These are phyloP conservation scores for Pilaira anomala DNA, from an alignment of 192 early-diverging fungal genomes.

Conservation along the genomic window DNA sequence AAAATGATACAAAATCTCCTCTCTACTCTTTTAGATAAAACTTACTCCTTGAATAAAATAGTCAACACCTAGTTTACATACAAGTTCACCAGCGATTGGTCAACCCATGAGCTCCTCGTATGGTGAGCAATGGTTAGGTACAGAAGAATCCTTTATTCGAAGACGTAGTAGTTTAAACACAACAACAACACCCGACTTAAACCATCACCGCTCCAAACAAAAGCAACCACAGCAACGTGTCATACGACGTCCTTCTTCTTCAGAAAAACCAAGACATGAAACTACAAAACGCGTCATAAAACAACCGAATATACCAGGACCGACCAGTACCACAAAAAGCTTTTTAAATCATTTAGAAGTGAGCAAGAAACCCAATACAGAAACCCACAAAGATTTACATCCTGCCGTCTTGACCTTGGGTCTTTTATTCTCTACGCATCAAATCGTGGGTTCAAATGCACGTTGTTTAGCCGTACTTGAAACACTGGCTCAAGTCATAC, in stretches of 20 bases:
- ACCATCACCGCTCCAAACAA: constrained; percentile 51
- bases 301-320: background rate
- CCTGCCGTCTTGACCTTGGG: constrained; percentile 85
- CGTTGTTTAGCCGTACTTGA: constrained; percentile 84
- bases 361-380: constrained; percentile 40
- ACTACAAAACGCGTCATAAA: background rate
- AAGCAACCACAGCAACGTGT: background rate
- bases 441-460: constrained; percentile 89
- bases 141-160: constrained; percentile 1
- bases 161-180: constrained; percentile 6
- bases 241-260: constrained; percentile 1
- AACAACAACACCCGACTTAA: constrained; percentile 91
- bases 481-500: constrained; percentile 85
- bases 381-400: constrained; percentile 68
- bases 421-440: constrained; percentile 80
- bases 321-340: background rate
- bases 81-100: constrained; percentile 38
- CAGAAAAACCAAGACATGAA: background rate
- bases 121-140: constrained; percentile 40
- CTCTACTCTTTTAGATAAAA: no score
- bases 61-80: background rate
- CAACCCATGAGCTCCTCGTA: constrained; percentile 51
- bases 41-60: background rate
- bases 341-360: constrained; percentile 57
- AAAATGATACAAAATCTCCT: no score